A percentile compares a stretch with the other conserved stretches of the same genome.
Conservation (phyloP, 1,284 basidiomycete genomes). For the Fomitopsis betulina region DNA sequence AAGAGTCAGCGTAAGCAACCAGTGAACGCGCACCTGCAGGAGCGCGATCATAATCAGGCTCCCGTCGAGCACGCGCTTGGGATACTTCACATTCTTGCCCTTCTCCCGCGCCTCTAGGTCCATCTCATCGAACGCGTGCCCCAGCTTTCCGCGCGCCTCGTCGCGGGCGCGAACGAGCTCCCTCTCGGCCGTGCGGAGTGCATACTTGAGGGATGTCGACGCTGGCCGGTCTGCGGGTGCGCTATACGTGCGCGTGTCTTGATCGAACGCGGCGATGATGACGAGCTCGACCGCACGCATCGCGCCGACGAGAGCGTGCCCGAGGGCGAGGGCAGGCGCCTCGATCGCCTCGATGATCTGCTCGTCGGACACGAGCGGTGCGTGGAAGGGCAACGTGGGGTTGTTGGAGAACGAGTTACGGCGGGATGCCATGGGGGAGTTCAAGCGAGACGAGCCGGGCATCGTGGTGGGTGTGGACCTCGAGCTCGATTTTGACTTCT, state of each 20-base stretch:
- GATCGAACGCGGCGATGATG: slow-evolving; percentile 32
- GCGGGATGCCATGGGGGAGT: slow-evolving; percentile 2
- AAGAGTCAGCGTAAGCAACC: background rate
- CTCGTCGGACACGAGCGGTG: background rate
- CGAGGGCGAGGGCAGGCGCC: slow-evolving; percentile 30
- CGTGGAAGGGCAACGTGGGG: background rate
- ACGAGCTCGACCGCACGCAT: slow-evolving; percentile 31
- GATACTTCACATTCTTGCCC: slow-evolving; percentile 22
- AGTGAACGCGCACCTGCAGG: slow-evolving; percentile 34
- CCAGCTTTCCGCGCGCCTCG: slow-evolving; percentile 30
- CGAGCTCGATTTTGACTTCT: background rate
- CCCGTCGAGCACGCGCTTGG: slow-evolving; percentile 31
- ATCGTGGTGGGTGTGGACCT: slow-evolving; percentile 4
- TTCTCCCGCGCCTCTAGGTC: slow-evolving; percentile 26
- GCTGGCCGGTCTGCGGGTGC: slow-evolving; percentile 10
- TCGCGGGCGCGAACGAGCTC: slow-evolving; percentile 28
- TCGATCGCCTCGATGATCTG: slow-evolving; percentile 25
- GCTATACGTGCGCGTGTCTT: slow-evolving; percentile 9
- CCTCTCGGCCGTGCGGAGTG: slow-evolving; percentile 23
- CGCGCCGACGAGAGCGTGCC: slow-evolving; percentile 31
- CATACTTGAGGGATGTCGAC: slow-evolving; percentile 23
- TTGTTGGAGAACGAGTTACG: slow-evolving; percentile 6
- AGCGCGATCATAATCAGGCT: slow-evolving; percentile 41
- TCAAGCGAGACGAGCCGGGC: slow-evolving; percentile 4
- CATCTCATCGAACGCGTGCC: slow-evolving; percentile 29